Evolutionary conservation across 257 asterid genomes (phyloP).

Genomic region (Solanum commersonii): DNA sequence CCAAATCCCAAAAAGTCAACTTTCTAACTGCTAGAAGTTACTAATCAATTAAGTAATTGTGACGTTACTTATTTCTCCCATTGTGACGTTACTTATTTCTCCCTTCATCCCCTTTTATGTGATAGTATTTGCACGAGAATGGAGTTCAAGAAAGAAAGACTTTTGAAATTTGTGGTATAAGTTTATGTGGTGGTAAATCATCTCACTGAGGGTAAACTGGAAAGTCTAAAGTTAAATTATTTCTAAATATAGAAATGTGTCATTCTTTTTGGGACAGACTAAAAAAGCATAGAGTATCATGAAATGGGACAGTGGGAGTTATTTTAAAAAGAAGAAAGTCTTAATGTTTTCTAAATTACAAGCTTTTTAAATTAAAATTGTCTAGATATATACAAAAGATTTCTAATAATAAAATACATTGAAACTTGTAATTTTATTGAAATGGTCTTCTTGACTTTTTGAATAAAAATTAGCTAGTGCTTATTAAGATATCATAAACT

Average conservation of each 20-base stretch:
- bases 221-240: neutral
- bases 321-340: neutral
- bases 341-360: neutral
- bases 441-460: neutral
- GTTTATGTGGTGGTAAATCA: neutral
- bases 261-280: neutral
- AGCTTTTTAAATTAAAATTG: neutral
- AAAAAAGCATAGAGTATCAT: neutral
- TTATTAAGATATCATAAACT: neutral
- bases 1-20: neutral
- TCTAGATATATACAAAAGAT: neutral
- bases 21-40: neutral
- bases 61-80: too few relatives aligned
- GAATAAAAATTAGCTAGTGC: neutral
- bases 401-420: neutral
- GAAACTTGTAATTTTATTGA: neutral
- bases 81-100: too few relatives aligned
- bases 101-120: neutral
- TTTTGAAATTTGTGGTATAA: neutral
- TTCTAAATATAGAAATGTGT: neutral
- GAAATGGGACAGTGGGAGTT: neutral
- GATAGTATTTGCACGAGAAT: neutral
- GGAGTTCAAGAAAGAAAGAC: neutral
- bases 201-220: neutral
- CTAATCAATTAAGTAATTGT: neutral